phyloP scores from a whole-genome alignment of 768 basidiomycete species.

The Auriscalpium orientale region DNA sequence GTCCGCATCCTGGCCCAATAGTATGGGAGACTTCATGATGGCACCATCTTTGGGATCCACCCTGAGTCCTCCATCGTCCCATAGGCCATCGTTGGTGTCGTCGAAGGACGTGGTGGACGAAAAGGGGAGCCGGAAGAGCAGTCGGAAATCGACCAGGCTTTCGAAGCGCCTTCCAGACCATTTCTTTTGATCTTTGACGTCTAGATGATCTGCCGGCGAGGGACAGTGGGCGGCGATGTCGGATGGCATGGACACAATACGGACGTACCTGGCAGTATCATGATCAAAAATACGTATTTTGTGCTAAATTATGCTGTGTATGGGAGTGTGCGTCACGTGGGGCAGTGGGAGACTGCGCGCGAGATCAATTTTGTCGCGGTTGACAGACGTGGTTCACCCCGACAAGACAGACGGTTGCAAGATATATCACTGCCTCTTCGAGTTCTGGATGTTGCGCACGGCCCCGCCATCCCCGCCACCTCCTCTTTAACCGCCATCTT shows the following conservation, averaged over 20 bases:
- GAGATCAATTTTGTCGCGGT: not conserved
- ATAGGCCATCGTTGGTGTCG: no score
- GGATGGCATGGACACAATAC: no score
- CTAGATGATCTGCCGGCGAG: not conserved
- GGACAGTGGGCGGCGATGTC: not conserved
- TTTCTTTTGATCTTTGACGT: conserved; percentile 7
- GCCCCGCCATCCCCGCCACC: no score
- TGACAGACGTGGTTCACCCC: not conserved
- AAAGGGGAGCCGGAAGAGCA: conserved; percentile 6
- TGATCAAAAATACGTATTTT: no score
- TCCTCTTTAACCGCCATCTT: no score
- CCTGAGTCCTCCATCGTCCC: no score
- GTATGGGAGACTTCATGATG: no score
- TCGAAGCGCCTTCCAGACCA: conserved; percentile 20
- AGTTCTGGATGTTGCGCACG: not conserved
- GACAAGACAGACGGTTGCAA: not conserved
- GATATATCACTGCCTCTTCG: not conserved
- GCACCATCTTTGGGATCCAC: no score
- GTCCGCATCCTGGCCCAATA: not conserved
- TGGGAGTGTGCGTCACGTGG: no score
- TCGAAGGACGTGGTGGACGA: not conserved
- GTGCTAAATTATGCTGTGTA: no score
- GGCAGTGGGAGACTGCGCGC: no score
- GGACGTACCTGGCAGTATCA: no score
- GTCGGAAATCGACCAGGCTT: conserved; percentile 17